Evolutionary conservation across 2,329 filamentous ascomycete species (phyloP).

Genomic region (Penicillium freii): DNA sequence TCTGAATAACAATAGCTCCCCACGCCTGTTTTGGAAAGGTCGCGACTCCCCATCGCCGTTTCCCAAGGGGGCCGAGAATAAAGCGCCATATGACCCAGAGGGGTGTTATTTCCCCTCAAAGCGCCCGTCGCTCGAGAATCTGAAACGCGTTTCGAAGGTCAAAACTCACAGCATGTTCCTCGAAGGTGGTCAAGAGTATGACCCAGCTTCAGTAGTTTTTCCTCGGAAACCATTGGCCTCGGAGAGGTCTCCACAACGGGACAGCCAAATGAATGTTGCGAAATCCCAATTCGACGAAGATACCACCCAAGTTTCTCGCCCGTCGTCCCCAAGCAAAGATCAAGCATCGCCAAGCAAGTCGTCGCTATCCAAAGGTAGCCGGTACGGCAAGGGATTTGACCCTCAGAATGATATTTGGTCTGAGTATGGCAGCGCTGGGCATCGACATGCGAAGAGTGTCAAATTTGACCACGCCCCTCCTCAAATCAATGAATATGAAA

Average conservation of each 20-base stretch:
- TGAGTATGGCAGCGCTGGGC: conserved; percentile 56
- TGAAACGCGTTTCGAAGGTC: conserved; percentile 91
- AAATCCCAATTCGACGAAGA: conserved; percentile 38
- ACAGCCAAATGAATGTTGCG: conserved; percentile 70
- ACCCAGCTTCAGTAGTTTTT: conserved; percentile 72
- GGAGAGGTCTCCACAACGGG: conserved; percentile 55
- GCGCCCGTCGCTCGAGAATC: conserved; percentile 88
- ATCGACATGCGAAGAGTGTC: conserved; percentile 91
- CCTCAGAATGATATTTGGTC: conserved; percentile 67
- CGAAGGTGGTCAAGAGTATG: conserved; percentile 89
- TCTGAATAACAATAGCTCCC: conserved; percentile 62
- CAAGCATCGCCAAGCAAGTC: conserved; percentile 83
- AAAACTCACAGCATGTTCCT: conserved; percentile 98
- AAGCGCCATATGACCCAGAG: conserved; percentile 56
- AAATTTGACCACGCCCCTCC: conserved; percentile 94
- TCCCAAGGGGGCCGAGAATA: conserved; percentile 68
- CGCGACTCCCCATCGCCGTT: conserved; percentile 66
- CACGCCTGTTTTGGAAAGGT: conserved; percentile 86
- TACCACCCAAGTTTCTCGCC: conserved; percentile 30
- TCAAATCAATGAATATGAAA: conserved; percentile 95
- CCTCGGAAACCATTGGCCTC: conserved; percentile 78
- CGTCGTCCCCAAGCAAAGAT: conserved; percentile 63
- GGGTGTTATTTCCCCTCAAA: conserved; percentile 70
- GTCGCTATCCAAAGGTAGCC: conserved; percentile 67
- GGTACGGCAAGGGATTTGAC: conserved; percentile 61